Evolutionary conservation across 768 basidiomycete species (phyloP).

Genomic region (Phallus indusiatus): DNA sequence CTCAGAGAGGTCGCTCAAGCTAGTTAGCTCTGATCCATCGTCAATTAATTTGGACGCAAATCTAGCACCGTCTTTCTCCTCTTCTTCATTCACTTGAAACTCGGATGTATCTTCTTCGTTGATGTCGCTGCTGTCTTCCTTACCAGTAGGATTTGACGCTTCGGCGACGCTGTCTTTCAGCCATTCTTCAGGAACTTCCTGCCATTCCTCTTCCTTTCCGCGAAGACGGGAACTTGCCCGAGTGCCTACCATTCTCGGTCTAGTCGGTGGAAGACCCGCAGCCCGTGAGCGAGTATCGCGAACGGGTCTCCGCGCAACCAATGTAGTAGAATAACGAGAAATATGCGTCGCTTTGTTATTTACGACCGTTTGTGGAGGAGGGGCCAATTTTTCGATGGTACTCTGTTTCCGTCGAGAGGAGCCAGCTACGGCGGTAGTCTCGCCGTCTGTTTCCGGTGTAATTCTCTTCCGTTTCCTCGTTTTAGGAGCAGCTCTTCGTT

Average conservation of each 20-base stretch:
- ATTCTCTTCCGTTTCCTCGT: constrained; percentile 34
- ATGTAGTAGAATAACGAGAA: constrained; percentile 39
- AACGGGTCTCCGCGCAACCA: constrained; percentile 9
- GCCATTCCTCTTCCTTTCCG: constrained; percentile 53
- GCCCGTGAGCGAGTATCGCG: constrained; percentile 3
- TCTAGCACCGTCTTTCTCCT: background rate
- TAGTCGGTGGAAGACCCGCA: background rate
- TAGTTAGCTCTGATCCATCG: constrained; percentile 7
- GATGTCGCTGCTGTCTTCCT: background rate
- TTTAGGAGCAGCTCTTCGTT: constrained; percentile 17
- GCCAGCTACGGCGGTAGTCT: constrained; percentile 11
- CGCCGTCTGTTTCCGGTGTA: constrained; percentile 18
- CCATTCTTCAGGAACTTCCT: constrained; percentile 74
- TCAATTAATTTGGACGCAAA: background rate
- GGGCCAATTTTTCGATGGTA: background rate
- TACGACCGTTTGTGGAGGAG: constrained; percentile 19
- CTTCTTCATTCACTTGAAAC: background rate
- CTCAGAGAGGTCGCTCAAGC: constrained; percentile 3
- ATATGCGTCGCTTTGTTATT: constrained; percentile 58
- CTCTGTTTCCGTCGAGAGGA: constrained; percentile 15
- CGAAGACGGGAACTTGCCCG: constrained; percentile 59
- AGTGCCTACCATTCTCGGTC: constrained; percentile 37
- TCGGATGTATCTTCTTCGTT: background rate
- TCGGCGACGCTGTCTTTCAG: constrained; percentile 21
- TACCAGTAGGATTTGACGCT: background rate